Conservation (phyloP, 306 rosid species). For the Trichosanthes truncata region DNA sequence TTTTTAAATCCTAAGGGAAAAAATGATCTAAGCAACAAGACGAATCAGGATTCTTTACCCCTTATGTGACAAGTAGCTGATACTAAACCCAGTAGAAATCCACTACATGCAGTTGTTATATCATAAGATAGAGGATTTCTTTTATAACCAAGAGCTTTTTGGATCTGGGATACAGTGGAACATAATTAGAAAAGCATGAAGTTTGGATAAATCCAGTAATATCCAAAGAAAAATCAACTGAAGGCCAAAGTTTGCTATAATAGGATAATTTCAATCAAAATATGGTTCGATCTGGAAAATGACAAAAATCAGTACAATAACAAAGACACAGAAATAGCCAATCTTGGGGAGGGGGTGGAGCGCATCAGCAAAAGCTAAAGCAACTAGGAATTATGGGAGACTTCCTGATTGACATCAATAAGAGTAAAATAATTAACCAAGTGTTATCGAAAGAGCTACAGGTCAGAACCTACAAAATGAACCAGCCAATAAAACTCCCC, state of each 20-base stretch:
- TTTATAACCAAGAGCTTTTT: constrained; percentile 76
- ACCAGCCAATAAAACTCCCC: too few relatives aligned
- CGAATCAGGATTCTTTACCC: constrained; percentile 38
- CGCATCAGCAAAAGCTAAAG: too few relatives aligned
- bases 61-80: constrained; percentile 92
- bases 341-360: too few relatives aligned
- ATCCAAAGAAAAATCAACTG: neutral
- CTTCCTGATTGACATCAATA: too few relatives aligned
- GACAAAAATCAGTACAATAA: neutral
- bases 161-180: constrained; percentile 24
- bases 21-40: neutral
- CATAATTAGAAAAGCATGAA: constrained; percentile 4
- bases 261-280: too few relatives aligned
- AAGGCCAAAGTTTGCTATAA: neutral
- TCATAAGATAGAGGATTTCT: constrained; percentile 74
- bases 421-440: too few relatives aligned
- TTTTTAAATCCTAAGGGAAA: neutral
- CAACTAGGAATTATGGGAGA: too few relatives aligned
- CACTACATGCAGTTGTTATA: constrained; percentile 97
- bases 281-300: neutral
- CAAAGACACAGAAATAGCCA: neutral
- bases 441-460: too few relatives aligned
- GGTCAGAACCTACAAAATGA: too few relatives aligned
- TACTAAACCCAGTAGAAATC: constrained; percentile 77
- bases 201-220: neutral